These are phyloP conservation scores for Friedmanniomyces endolithicus DNA, from an alignment of 495 filamentous ascomycete genomes.

Conservation along the genomic window DNA sequence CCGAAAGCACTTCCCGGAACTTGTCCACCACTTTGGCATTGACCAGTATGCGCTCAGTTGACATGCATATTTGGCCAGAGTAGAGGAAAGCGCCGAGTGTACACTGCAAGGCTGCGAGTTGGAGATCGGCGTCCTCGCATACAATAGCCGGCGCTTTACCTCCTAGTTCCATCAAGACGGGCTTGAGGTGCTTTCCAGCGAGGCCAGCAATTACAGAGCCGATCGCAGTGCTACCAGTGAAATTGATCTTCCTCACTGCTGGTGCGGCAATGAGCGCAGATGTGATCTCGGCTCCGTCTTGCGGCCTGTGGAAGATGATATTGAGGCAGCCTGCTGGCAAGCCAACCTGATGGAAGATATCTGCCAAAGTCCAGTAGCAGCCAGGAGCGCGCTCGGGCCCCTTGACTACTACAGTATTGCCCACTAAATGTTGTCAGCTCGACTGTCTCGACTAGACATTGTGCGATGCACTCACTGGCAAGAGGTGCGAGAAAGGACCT, in stretches of 20 bases:
- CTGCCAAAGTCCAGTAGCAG: background rate
- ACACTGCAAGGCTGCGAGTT: slow-evolving; percentile 41
- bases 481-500: background rate
- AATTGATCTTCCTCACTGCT: slow-evolving; percentile 50
- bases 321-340: slow-evolving; percentile 49
- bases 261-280: slow-evolving; percentile 44
- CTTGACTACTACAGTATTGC: slow-evolving; percentile 6
- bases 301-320: slow-evolving; percentile 39
- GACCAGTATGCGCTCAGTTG: slow-evolving; percentile 11
- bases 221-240: slow-evolving; percentile 50
- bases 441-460: no score
- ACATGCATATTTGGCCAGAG: slow-evolving; percentile 8
- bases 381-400: background rate
- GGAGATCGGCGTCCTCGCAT: slow-evolving; percentile 52
- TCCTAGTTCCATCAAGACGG: slow-evolving; percentile 44
- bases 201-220: slow-evolving; percentile 43
- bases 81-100: slow-evolving; percentile 40
- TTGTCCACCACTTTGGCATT: background rate
- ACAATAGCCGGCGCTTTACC: slow-evolving; percentile 56
- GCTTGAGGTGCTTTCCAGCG: slow-evolving; percentile 2
- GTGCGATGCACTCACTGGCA: background rate
- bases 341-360: slow-evolving; percentile 19
- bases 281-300: slow-evolving; percentile 35
- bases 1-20: slow-evolving; percentile 11
- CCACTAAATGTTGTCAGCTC: background rate